Evolutionary conservation across 768 basidiomycete species (phyloP).

Genomic region (Termitomyces sp.): DNA sequence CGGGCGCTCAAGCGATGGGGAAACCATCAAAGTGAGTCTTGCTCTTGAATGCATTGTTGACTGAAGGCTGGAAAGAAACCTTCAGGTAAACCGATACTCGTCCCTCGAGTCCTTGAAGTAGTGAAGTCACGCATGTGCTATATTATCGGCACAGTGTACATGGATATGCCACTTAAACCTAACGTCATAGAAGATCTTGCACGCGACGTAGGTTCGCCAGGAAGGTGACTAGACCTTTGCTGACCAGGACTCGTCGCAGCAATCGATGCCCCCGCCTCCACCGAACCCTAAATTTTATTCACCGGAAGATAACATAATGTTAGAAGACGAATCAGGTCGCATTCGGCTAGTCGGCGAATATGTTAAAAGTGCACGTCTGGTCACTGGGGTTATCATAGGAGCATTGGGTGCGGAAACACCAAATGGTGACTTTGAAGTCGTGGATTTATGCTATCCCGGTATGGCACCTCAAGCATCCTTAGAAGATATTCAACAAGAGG

Average conservation of each 20-base stretch:
- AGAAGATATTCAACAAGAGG: constrained; percentile 14
- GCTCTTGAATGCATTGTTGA: background rate
- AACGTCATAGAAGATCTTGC: constrained; percentile 96
- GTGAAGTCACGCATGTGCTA: constrained; percentile 83
- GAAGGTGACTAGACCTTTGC: background rate
- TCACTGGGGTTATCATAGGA: constrained; percentile 90
- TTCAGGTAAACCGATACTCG: constrained; percentile 62
- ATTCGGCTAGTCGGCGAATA: constrained; percentile 81
- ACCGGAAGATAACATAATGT: constrained; percentile 72
- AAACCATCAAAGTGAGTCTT: constrained; percentile 33
- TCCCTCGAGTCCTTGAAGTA: constrained; percentile 86
- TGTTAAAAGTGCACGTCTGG: constrained; percentile 58
- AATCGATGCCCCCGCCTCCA: constrained; percentile 84
- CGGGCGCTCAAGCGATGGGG: constrained; percentile 39
- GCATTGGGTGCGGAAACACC: constrained; percentile 89
- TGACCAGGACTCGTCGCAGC: constrained; percentile 41
- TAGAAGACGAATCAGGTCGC: constrained; percentile 96
- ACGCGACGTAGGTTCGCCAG: constrained; percentile 66
- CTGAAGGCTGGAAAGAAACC: background rate
- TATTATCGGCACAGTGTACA: constrained; percentile 92
- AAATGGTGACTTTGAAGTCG: constrained; percentile 89
- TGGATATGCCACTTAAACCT: constrained; percentile 99
- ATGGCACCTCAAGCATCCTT: constrained; percentile 61
- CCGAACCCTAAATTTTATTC: constrained; percentile 74
- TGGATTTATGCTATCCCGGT: constrained; percentile 83